Conservation (phyloP, 495 filamentous ascomycete genomes). For the Acidiella bohemica region DNA sequence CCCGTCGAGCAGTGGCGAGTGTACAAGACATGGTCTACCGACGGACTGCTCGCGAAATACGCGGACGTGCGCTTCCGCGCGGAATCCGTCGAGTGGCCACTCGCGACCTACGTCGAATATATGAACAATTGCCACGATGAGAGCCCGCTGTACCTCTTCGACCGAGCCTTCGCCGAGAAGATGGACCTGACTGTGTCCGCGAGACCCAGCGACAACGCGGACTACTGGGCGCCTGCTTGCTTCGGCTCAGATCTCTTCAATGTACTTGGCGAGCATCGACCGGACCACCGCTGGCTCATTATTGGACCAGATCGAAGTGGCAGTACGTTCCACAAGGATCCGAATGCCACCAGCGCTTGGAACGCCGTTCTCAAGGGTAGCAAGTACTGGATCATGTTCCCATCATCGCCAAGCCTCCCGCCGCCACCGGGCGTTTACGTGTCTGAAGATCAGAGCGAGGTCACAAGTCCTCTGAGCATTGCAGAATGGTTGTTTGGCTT, state of each 20-base stretch:
- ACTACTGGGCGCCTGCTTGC: slow-evolving; percentile 74
- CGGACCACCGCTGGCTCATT: slow-evolving; percentile 87
- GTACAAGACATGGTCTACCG: slow-evolving; percentile 58
- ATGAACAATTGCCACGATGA: slow-evolving; percentile 75
- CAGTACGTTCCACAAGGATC: slow-evolving; percentile 89
- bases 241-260: slow-evolving; percentile 85
- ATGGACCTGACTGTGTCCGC: slow-evolving; percentile 55
- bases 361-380: slow-evolving; percentile 83
- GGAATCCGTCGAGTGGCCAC: slow-evolving; percentile 86
- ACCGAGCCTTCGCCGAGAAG: slow-evolving; percentile 74
- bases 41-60: slow-evolving; percentile 49
- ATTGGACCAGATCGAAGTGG: slow-evolving; percentile 80
- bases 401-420: slow-evolving; percentile 44
- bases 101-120: slow-evolving; percentile 68
- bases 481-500: slow-evolving; percentile 90
- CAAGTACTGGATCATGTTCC: slow-evolving; percentile 99
- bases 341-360: slow-evolving; percentile 74
- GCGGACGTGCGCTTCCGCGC: slow-evolving; percentile 61
- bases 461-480: slow-evolving; percentile 87
- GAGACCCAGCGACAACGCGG: slow-evolving; percentile 32
- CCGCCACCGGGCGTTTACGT: slow-evolving; percentile 83
- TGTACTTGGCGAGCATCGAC: slow-evolving; percentile 63
- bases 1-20: slow-evolving; percentile 78
- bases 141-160: slow-evolving; percentile 87
- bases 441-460: slow-evolving; percentile 82